These are phyloP conservation scores for Aspergillus pseudonomiae DNA, from an alignment of 2,329 filamentous ascomycete genomes.

Conservation along the genomic window DNA sequence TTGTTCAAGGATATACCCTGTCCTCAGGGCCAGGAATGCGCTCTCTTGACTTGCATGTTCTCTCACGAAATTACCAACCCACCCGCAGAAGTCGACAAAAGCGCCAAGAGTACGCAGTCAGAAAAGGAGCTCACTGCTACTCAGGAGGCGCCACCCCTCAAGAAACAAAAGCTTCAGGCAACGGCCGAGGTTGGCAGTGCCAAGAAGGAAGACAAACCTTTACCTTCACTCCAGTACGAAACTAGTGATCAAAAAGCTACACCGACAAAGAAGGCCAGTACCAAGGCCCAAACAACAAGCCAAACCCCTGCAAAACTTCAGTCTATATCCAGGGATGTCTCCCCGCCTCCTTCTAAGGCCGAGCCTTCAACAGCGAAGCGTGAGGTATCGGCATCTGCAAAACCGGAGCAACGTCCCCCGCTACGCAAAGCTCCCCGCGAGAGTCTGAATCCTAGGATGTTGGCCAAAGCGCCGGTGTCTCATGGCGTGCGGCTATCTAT, in stretches of 20 bases:
- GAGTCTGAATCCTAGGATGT: slow-evolving; percentile 49
- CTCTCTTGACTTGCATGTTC: slow-evolving; percentile 62
- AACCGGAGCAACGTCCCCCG: slow-evolving; percentile 17
- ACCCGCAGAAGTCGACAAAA: slow-evolving; percentile 18
- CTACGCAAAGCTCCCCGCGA: slow-evolving; percentile 43
- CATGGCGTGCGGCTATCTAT: slow-evolving; percentile 47
- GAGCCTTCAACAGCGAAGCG: slow-evolving; percentile 10
- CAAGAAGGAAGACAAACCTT: background rate
- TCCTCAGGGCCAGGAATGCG: slow-evolving; percentile 54
- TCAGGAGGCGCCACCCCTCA: slow-evolving; percentile 28
- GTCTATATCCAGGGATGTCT: slow-evolving; percentile 29
- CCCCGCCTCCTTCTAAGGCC: slow-evolving; percentile 32
- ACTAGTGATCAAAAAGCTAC: background rate
- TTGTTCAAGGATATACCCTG: slow-evolving; percentile 58
- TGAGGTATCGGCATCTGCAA: slow-evolving; percentile 4
- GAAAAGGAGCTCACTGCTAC: slow-evolving; percentile 3
- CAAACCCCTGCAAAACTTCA: slow-evolving; percentile 21
- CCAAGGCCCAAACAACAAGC: slow-evolving; percentile 16
- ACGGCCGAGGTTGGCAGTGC: background rate
- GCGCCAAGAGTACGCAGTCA: slow-evolving; percentile 16
- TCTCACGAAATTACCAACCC: slow-evolving; percentile 46
- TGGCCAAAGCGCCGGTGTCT: slow-evolving; percentile 46
- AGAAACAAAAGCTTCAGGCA: slow-evolving; percentile 30
- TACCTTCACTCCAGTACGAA: background rate
- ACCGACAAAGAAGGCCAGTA: slow-evolving; percentile 11